Evolutionary conservation across 345 rosid species (phyloP), one percentile per base, ranked within the genome.

Genomic region (Psidium friedrichsthalianum): DNA sequence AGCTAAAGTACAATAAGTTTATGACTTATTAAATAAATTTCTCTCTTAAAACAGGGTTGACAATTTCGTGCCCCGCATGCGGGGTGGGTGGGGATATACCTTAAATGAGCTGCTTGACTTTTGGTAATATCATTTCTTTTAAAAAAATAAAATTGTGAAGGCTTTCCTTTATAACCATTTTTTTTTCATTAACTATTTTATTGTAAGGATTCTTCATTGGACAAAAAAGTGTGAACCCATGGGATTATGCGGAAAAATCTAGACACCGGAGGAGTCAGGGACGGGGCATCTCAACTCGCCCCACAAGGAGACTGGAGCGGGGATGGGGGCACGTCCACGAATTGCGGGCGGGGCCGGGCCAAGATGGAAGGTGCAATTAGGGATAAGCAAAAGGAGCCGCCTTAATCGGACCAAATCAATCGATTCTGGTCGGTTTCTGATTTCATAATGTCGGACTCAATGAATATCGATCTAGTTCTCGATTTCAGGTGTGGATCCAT

Each of bases 321-420:
- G 36, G 74, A 59, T 27, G 36, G 74, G 36, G 36, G n/a, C 36
- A 27, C 20, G 5, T 27, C 74, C 74, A 59, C 36, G 1, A 59
- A 59, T 3, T 27, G 7, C 20, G 3, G 6, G 74, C n/a, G n/a
- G n/a, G n/a, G 18, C 36, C 1, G 32, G 74, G 20, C 74, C 36
- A 1, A 32, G 16, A 58, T n/a, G 16, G 64, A 58, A 6, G 61
- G 8, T 47, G 51, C 51, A 47, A 47, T 47, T 47, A 47, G 11
- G 7, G 7, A 0, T 14, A 6, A 53, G 56, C 56, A 54, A 18
- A 54, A 6, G 9, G 56, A 18, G 18, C 3, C 3, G 21, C 0
- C 4, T 8, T 54, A 54, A 6, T 6, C 56, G 0, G 9, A 54
- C 3, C 8, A 7, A 3, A 54, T 2, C 0, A 6, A 1, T 18